Conservation (phyloP, 306 rosid genomes). For the Oxytropis ochrocephala region DNA sequence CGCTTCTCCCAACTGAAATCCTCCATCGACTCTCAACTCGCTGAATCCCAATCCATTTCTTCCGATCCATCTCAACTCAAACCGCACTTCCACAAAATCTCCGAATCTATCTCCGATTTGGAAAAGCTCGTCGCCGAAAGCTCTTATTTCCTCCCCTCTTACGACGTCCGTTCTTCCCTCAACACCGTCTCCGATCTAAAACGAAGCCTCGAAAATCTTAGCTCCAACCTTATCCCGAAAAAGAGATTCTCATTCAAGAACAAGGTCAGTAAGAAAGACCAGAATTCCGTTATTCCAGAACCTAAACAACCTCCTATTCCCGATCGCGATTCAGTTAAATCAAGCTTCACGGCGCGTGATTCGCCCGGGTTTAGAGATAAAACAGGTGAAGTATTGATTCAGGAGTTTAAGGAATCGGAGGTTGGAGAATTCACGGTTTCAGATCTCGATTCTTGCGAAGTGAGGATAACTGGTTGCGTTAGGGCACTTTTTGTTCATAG, state of each 20-base stretch:
- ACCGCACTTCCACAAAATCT: conserved; percentile 43
- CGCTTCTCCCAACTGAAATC: conserved; percentile 45
- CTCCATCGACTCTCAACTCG: conserved; percentile 47
- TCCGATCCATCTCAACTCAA: conserved; percentile 38
- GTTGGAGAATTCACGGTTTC: conserved; percentile 71
- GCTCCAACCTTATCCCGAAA: conserved; percentile 48
- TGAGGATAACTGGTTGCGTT: conserved; percentile 55
- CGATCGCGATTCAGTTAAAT: conserved; percentile 1
- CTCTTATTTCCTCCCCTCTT: conserved; percentile 68
- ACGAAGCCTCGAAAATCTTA: conserved; percentile 21
- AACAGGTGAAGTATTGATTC: conserved; percentile 40
- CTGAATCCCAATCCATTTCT: conserved; percentile 30
- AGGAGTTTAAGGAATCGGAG: conserved; percentile 44
- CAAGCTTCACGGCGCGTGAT: conserved; percentile 27
- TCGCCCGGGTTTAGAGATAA: conserved; percentile 60
- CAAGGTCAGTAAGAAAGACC: conserved; percentile 45
- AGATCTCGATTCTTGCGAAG: conserved; percentile 80
- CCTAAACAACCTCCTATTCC: conserved; percentile 14
- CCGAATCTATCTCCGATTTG: conserved; percentile 61
- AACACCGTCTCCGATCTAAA: conserved; percentile 55
- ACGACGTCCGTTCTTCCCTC: conserved; percentile 73
- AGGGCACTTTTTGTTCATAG: conserved; percentile 69
- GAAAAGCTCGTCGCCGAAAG: conserved; percentile 74
- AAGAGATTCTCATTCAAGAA: conserved; percentile 72
- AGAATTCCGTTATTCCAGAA: conserved; percentile 1